Conservation (phyloP, 2,329 filamentous ascomycete species). For the Colletotrichum shisoi region DNA sequence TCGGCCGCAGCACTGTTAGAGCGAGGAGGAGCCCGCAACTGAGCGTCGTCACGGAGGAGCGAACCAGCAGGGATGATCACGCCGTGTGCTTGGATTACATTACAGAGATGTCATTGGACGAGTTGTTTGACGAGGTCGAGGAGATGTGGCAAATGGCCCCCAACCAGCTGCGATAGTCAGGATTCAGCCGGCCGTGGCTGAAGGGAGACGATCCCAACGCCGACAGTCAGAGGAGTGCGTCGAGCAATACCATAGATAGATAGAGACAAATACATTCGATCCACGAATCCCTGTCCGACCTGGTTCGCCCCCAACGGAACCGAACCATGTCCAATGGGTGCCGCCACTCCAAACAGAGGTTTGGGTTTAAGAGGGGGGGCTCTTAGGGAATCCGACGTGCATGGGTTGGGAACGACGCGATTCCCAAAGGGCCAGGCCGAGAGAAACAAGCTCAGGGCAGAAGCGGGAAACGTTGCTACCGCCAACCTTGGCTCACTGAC, state of each 20-base stretch:
- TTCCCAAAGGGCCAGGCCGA: constrained; percentile 5
- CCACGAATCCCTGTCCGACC: background rate
- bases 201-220: background rate
- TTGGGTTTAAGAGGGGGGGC: background rate
- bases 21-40: constrained; percentile 1
- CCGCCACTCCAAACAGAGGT: background rate
- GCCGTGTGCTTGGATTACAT: background rate
- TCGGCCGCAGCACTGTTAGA: background rate
- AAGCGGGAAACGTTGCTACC: constrained; percentile 14
- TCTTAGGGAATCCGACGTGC: constrained; percentile 24
- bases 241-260: constrained; percentile 1
- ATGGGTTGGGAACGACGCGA: constrained; percentile 1
- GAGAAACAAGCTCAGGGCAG: constrained; percentile 28
- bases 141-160: constrained; percentile 29
- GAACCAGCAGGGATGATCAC: constrained; percentile 4
- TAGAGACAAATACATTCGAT: background rate
- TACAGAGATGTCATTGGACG: constrained; percentile 23
- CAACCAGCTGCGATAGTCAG: background rate
- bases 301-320: background rate
- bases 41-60: constrained; percentile 14
- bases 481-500: background rate
- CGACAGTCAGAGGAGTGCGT: background rate
- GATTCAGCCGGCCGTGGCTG: constrained; percentile 11
- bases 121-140: constrained; percentile 38
- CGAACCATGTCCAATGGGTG: background rate